Conservation (phyloP, 768 basidiomycete species). For the Amanita jacksonii region DNA sequence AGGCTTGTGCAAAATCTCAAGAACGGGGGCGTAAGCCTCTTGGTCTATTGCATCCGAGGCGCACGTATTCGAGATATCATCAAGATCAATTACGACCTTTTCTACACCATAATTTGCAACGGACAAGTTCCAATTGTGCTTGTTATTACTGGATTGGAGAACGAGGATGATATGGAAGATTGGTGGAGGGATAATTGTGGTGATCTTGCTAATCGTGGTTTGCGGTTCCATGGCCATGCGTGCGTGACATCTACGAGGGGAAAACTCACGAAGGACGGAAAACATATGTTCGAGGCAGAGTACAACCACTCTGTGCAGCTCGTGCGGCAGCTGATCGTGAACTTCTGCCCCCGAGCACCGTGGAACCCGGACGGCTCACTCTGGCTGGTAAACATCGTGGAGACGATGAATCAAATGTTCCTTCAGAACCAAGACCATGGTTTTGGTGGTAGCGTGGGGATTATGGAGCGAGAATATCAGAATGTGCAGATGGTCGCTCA, state of each 20-base stretch:
- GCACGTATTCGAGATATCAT: conserved; percentile 14
- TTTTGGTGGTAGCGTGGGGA: too few relatives aligned
- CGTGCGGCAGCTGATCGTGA: conserved; percentile 9
- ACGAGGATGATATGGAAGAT: conserved; percentile 27
- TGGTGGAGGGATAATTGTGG: conserved; percentile 26
- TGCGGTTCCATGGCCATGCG: conserved; percentile 26
- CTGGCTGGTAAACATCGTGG: neutral
- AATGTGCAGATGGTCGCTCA: too few relatives aligned
- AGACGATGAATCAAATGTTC: conserved; percentile 2
- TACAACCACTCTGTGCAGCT: conserved; percentile 11
- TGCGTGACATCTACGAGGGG: conserved; percentile 19
- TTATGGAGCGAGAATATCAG: too few relatives aligned
- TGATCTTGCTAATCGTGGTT: conserved; percentile 18
- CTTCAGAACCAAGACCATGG: neutral
- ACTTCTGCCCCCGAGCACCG: neutral
- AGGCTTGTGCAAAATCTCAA: conserved; percentile 1
- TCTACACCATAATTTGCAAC: conserved; percentile 25
- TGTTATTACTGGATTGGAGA: conserved; percentile 29
- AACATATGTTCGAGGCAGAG: conserved; percentile 15
- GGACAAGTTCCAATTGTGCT: conserved; percentile 27
- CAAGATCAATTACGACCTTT: conserved; percentile 28
- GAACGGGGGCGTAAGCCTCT: conserved; percentile 14
- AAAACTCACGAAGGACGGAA: conserved; percentile 11
- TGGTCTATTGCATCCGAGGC: conserved; percentile 30
- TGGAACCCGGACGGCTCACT: conserved; percentile 3